Evolutionary conservation across 2,329 filamentous ascomycete species (phyloP).

Genomic region (Trichoderma endophyticum): DNA sequence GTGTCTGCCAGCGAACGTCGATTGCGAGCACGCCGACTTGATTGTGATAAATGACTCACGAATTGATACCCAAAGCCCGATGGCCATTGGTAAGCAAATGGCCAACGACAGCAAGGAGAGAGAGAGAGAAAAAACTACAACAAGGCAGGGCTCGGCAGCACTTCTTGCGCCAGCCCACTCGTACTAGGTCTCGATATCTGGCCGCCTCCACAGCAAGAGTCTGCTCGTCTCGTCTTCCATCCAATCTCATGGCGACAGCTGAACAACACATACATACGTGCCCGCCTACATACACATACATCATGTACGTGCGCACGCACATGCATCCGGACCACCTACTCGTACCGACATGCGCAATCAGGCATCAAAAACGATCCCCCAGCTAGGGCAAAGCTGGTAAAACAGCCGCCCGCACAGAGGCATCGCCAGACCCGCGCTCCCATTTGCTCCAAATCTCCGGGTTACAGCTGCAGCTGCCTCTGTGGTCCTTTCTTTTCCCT

Average conservation of each 20-base stretch:
- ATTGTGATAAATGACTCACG: constrained; percentile 6
- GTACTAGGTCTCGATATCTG: constrained; percentile 20
- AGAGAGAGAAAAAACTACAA: neutral
- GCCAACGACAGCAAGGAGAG: neutral
- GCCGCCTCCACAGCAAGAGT: constrained; percentile 16
- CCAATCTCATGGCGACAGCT: constrained; percentile 14
- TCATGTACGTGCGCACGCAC: constrained; percentile 2
- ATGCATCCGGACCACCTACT: neutral
- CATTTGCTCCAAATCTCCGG: constrained; percentile 16
- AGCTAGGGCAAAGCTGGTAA: constrained; percentile 17
- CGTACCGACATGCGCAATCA: constrained; percentile 1
- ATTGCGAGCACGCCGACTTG: neutral
- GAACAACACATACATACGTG: constrained; percentile 17
- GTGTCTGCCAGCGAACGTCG: neutral
- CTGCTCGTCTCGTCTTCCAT: neutral
- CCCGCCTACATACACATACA: constrained; percentile 10
- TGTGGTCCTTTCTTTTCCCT: neutral
- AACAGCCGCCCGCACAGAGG: constrained; percentile 5
- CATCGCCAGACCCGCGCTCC: constrained; percentile 5
- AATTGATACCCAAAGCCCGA: constrained; percentile 15
- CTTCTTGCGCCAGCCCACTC: constrained; percentile 7
- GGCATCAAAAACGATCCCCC: constrained; percentile 17
- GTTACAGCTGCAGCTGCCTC: constrained; percentile 3
- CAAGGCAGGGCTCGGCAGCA: neutral
- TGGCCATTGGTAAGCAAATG: neutral